Evolutionary conservation across 176 grass and related monocot genomes (phyloP).

Genomic region (Rhynchospora pubera): DNA sequence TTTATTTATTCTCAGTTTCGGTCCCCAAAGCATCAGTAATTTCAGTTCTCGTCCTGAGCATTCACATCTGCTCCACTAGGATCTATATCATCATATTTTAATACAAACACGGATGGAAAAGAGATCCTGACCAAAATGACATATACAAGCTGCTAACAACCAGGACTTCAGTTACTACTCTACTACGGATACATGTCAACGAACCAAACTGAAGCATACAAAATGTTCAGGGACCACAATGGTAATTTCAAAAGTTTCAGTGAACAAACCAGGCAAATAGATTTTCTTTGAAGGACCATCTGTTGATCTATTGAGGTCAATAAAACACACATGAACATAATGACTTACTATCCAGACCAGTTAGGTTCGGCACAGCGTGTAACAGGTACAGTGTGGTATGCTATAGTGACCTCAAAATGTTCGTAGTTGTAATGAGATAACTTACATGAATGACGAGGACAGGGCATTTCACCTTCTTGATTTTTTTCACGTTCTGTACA

Average conservation of each 20-base stretch:
- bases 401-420: background rate
- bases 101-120: background rate
- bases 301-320: background rate
- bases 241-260: background rate
- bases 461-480: conserved; percentile 95
- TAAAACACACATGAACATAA: background rate
- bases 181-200: background rate
- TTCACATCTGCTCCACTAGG: background rate
- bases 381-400: background rate
- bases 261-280: background rate
- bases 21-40: background rate
- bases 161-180: background rate
- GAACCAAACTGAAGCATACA: background rate
- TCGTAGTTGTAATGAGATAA: background rate
- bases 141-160: background rate
- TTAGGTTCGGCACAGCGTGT: background rate
- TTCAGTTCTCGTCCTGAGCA: background rate
- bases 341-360: background rate
- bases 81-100: background rate
- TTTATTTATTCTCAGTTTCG: background rate
- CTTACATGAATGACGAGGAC: conserved; percentile 98
- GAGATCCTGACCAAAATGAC: background rate
- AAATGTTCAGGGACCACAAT: background rate
- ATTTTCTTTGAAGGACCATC: background rate
- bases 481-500: conserved; percentile 95